These are phyloP conservation scores for Ambispora gerdemannii DNA, from an alignment of 192 early-diverging fungal genomes.

Conservation along the genomic window DNA sequence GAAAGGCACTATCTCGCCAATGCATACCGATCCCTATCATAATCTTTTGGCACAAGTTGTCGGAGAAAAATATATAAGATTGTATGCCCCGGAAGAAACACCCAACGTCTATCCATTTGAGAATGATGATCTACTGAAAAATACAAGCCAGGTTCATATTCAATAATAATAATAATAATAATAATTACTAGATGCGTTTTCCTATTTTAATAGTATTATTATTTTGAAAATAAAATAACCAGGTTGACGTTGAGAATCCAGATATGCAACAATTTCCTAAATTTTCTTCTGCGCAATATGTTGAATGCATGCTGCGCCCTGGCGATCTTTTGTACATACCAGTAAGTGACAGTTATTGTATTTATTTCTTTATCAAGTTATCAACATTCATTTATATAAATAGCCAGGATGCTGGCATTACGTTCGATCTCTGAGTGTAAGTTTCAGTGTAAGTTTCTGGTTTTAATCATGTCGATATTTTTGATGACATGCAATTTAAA, in stretches of 20 bases:
- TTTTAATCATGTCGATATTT: conserved; percentile 48
- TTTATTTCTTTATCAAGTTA: conserved; percentile 13
- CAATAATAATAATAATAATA: background rate
- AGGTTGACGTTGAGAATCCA: conserved; percentile 66
- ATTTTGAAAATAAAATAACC: background rate
- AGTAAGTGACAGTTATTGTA: conserved; percentile 44
- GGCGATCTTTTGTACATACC: conserved; percentile 88
- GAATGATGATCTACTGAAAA: conserved; percentile 49
- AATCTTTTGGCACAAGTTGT: conserved; percentile 85
- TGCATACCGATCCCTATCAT: conserved; percentile 79
- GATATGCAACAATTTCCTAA: conserved; percentile 55
- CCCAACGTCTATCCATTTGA: conserved; percentile 61
- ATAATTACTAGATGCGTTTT: background rate
- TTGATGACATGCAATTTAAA: no score
- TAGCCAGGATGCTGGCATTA: conserved; percentile 89
- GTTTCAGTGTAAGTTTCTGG: conserved; percentile 89
- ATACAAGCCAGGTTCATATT: conserved; percentile 64
- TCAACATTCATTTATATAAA: conserved; percentile 18
- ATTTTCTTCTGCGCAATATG: conserved; percentile 55
- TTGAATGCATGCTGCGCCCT: conserved; percentile 67
- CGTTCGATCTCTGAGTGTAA: conserved; percentile 67
- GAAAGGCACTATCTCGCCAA: conserved; percentile 71
- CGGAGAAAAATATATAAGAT: conserved; percentile 73
- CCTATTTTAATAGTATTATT: background rate
- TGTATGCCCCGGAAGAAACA: conserved; percentile 66